Conservation (phyloP, 441 rosid species). For the Gossypium aridum region DNA sequence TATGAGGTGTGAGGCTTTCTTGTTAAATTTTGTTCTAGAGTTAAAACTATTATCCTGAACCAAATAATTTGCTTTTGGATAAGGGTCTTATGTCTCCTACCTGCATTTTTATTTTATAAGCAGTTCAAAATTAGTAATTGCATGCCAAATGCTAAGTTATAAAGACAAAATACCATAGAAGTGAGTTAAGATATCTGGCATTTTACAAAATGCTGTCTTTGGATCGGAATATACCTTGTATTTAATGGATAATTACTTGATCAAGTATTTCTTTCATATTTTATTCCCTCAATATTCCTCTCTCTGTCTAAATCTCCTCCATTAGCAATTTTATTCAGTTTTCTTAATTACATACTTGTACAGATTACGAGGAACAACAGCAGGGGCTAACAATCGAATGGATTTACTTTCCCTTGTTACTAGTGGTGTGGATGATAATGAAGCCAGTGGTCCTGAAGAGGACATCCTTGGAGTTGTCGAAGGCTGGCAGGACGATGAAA, state of each 20-base stretch:
- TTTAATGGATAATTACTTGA: background rate
- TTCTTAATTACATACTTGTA: constrained; percentile 4
- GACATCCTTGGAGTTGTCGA: constrained; percentile 65
- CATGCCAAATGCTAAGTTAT: background rate
- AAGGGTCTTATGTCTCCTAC: background rate
- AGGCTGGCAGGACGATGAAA: constrained; percentile 76
- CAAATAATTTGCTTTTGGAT: background rate
- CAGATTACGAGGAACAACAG: constrained; percentile 70
- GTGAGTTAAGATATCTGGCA: background rate
- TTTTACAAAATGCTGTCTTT: background rate
- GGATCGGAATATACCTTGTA: background rate
- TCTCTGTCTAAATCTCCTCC: background rate
- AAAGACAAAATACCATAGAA: background rate
- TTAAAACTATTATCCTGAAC: background rate
- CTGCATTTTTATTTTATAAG: background rate
- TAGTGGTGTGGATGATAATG: constrained; percentile 56
- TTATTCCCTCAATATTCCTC: background rate
- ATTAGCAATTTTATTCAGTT: background rate
- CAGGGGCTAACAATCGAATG: constrained; percentile 86
- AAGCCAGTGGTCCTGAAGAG: constrained; percentile 51
- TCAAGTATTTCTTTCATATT: background rate
- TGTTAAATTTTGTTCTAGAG: background rate
- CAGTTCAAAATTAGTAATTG: background rate
- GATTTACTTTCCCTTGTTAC: constrained; percentile 84
- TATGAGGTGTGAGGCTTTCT: background rate